phyloP scores from a whole-genome alignment of 768 basidiomycete species.

The Hericium coralloides region DNA sequence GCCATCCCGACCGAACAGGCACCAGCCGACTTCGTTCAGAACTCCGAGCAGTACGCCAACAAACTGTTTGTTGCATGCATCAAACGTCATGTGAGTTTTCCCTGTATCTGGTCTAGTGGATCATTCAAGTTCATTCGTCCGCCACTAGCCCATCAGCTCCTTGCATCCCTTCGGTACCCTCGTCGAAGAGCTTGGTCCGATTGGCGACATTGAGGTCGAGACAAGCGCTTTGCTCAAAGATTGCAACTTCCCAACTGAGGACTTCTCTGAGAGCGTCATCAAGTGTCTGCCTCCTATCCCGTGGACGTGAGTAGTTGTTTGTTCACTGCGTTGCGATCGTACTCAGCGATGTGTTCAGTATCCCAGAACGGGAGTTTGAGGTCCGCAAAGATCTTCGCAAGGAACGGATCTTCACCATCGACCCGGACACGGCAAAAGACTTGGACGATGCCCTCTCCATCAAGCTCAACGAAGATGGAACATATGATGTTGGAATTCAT shows the following conservation, averaged over 20 bases:
- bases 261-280: conserved; percentile 89
- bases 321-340: not conserved
- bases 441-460: conserved; percentile 93
- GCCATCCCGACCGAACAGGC: conserved; percentile 99
- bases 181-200: conserved; percentile 95
- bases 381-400: conserved; percentile 80
- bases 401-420: conserved; percentile 88
- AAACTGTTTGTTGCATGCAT: conserved; percentile 96
- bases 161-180: conserved; percentile 98
- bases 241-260: conserved; percentile 97
- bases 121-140: conserved; percentile 5
- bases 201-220: conserved; percentile 98
- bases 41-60: conserved; percentile 84
- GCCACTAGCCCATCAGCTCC: conserved; percentile 75
- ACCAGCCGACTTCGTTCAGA: conserved; percentile 91
- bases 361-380: conserved; percentile 86
- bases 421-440: conserved; percentile 84
- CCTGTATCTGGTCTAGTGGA: conserved; percentile 1
- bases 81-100: conserved; percentile 80
- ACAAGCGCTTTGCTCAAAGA: conserved; percentile 96
- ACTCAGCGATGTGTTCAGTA: conserved; percentile 31
- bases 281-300: conserved; percentile 96
- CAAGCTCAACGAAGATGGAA: conserved; percentile 84
- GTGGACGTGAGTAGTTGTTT: conserved; percentile 62
- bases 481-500: conserved; percentile 89